These are phyloP conservation scores for Candida peoriensis DNA, from an alignment of 805 yeast species.

Conservation along the genomic window DNA sequence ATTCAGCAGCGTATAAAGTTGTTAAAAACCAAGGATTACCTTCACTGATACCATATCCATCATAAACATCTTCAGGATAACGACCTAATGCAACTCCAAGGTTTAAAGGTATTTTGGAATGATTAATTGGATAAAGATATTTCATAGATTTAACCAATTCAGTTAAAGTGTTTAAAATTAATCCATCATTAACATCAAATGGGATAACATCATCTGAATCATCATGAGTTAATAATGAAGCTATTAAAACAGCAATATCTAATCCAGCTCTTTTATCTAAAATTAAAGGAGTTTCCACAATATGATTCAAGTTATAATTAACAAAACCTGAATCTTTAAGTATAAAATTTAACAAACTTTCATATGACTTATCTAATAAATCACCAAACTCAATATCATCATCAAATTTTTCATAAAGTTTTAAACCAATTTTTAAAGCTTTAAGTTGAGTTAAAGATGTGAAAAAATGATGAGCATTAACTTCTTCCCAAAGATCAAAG, in stretches of 20 bases:
- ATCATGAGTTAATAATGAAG: constrained; percentile 36
- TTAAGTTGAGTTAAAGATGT: constrained; percentile 71
- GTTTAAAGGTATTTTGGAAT: constrained; percentile 34
- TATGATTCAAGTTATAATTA: constrained; percentile 39
- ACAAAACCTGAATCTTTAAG: constrained; percentile 31
- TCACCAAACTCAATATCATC: constrained; percentile 24
- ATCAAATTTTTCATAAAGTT: constrained; percentile 29
- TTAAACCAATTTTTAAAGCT: constrained; percentile 56
- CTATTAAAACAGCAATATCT: constrained; percentile 66
- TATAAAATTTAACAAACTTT: constrained; percentile 24
- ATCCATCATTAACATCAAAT: constrained; percentile 53
- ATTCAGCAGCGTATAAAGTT: constrained; percentile 64
- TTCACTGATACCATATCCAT: constrained; percentile 64
- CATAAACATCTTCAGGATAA: constrained; percentile 88
- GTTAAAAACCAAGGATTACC: constrained; percentile 95
- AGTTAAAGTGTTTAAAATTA: constrained; percentile 57
- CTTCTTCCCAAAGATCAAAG: constrained; percentile 95
- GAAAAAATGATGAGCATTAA: constrained; percentile 69
- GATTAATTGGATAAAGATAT: constrained; percentile 73
- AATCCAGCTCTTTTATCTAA: constrained; percentile 58
- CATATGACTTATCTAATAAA: constrained; percentile 17
- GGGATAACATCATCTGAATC: constrained; percentile 51
- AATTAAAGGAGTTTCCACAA: constrained; percentile 63
- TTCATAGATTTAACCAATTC: constrained; percentile 66
- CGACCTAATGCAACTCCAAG: constrained; percentile 72